phyloP scores from a whole-genome alignment of 2,329 filamentous ascomycete species.

The Teratosphaeria pseudoeucalypti region DNA sequence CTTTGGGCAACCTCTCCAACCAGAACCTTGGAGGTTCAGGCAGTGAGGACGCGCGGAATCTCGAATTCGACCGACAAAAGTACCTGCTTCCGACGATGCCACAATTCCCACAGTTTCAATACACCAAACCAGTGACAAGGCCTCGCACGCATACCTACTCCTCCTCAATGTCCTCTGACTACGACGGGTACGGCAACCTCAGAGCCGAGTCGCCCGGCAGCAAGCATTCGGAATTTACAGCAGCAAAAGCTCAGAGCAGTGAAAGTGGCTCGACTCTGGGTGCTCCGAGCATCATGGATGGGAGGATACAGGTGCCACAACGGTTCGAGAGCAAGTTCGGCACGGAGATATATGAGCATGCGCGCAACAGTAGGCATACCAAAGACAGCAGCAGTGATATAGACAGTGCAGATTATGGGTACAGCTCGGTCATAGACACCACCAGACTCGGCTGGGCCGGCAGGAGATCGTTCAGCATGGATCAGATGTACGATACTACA shows the following conservation, averaged over 20 bases:
- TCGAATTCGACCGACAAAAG: constrained; percentile 26
- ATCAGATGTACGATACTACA: constrained; percentile 47
- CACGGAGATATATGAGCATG: background rate
- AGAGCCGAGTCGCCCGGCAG: constrained; percentile 19
- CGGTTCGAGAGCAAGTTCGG: constrained; percentile 4
- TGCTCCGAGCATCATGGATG: constrained; percentile 7
- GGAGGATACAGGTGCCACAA: constrained; percentile 6
- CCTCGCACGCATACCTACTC: constrained; percentile 50
- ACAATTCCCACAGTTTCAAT: constrained; percentile 10
- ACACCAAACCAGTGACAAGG: constrained; percentile 27
- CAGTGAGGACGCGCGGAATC: constrained; percentile 20
- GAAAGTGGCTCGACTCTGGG: constrained; percentile 67
- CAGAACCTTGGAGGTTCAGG: background rate
- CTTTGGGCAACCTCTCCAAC: constrained; percentile 59
- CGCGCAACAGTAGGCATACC: constrained; percentile 4
- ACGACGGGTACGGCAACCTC: constrained; percentile 30
- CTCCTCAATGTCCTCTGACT: constrained; percentile 49
- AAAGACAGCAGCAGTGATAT: constrained; percentile 9
- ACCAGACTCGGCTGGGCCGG: constrained; percentile 42
- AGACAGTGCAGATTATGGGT: constrained; percentile 18
- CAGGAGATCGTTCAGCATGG: constrained; percentile 62
- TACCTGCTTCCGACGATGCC: constrained; percentile 12
- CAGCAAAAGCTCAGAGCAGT: constrained; percentile 50
- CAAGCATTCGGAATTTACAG: constrained; percentile 11
- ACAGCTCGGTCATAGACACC: constrained; percentile 47